Evolutionary conservation across 2,329 filamentous ascomycete genomes (phyloP), one percentile per base, ranked within the genome.

Genomic region (Colletotrichum endophyticum): DNA sequence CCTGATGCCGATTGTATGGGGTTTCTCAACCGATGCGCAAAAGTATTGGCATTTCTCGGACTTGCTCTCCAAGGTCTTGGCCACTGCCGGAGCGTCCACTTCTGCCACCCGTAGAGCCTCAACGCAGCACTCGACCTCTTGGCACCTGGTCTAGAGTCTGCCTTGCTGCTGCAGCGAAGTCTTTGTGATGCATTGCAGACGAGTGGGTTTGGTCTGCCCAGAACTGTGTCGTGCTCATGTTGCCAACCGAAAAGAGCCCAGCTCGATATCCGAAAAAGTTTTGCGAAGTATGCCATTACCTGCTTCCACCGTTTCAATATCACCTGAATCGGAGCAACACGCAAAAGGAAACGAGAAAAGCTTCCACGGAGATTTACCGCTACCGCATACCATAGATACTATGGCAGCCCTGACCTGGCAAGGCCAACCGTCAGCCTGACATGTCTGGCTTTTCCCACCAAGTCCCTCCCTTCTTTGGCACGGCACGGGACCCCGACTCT

Each of bases 321-420:
- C 28, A 27, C 28, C 36, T 44, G 34, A 36, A 70, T 57, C 66
- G 36, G 59, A 25, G 27, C 49, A 27, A 25, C 61, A 68, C 27
- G 70, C 32, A 28, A 61, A 44, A 44, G 32, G 27, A 76, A 70
- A 62, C 68, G 59, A 63, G 13, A 49, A 76, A 76, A 76, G 56
- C 44, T 74, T 76, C 59, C 22, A 67, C 57, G 32, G 57, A 30
- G 56, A 27, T 69, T 56, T 56, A 69, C 64, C 8, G 36, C 34
- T 27, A 39, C 22, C 61, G 34, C 32, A 34, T 49, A 19, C 16
- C 44, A 53, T 53, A 36, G 3, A 8, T 36, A 22, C 44, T 22
- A 22, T 53, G 44, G 44, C 34, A 27, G 34, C 32, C 34, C 34
- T 64, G 13, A 16, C 59, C 59, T 34, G 30, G 19, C 19, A 34